Conservation (phyloP, 495 filamentous ascomycete species). For the Penicillium arizonense region DNA sequence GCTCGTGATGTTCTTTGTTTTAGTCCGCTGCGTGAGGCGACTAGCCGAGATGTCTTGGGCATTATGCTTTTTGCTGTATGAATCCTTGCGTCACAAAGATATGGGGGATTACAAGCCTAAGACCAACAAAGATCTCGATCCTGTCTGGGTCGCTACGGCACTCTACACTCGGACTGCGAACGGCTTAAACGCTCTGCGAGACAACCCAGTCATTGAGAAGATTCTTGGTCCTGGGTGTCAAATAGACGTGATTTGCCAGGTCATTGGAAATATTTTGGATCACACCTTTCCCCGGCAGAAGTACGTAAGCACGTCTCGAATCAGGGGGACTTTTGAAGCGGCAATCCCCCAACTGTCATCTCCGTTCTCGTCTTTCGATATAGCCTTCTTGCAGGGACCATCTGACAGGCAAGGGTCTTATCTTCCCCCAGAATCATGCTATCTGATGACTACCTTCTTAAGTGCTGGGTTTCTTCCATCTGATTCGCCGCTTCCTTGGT, state of each 20-base stretch:
- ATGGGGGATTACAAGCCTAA: not conserved
- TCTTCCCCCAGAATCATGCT: not conserved
- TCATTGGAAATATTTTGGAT: conserved; percentile 3
- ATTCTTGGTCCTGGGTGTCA: conserved; percentile 4
- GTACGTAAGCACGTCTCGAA: not conserved
- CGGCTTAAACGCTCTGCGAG: conserved; percentile 4
- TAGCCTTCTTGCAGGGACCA: not conserved
- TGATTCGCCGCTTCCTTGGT: too few relatives aligned
- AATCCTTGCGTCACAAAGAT: conserved; percentile 1
- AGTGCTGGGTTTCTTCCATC: not conserved
- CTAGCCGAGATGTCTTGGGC: conserved; percentile 6
- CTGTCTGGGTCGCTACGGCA: conserved; percentile 11
- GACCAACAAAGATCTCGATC: not conserved
- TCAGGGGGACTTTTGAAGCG: not conserved
- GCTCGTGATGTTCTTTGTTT: conserved; percentile 6
- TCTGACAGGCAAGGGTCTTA: not conserved
- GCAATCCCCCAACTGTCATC: conserved; percentile 3
- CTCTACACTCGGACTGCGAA: conserved; percentile 16
- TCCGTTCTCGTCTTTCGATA: not conserved
- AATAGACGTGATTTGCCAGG: not conserved
- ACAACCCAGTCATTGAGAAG: not conserved
- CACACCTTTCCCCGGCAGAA: not conserved
- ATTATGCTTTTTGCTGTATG: conserved; percentile 7
- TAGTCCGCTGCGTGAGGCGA: conserved; percentile 1
- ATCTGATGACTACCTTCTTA: not conserved